These are phyloP conservation scores for Oemleria cerasiformis DNA, from an alignment of 306 rosid species.

Conservation along the genomic window DNA sequence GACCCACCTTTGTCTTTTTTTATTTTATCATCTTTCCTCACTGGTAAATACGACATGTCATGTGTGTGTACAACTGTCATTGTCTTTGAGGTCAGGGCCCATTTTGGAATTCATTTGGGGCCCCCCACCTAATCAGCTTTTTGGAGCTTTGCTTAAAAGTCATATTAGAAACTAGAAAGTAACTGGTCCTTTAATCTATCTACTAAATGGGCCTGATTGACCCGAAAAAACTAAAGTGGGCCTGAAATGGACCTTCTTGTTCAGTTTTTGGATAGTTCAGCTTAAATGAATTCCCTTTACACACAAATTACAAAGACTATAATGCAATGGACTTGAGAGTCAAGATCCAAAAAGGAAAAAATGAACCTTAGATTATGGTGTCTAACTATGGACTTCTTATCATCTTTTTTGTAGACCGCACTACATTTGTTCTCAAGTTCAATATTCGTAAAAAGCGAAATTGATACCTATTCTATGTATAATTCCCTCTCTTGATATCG, in stretches of 20 bases:
- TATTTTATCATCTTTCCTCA: not conserved
- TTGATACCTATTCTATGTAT: too few relatives aligned
- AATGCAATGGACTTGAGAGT: not conserved
- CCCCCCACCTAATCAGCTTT: not conserved
- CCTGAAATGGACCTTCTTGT: too few relatives aligned
- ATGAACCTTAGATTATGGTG: not conserved
- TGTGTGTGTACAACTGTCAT: not conserved
- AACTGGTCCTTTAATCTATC: not conserved
- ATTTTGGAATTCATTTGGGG: not conserved
- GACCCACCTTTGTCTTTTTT: not conserved
- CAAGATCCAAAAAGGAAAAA: not conserved
- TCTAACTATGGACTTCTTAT: too few relatives aligned
- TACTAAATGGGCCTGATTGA: not conserved
- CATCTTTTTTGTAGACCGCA: too few relatives aligned
- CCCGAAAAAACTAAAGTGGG: too few relatives aligned
- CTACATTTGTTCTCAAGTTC: too few relatives aligned
- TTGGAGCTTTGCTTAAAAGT: not conserved
- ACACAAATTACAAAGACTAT: too few relatives aligned
- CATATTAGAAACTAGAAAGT: not conserved
- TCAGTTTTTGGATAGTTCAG: not conserved
- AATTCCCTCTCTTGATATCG: too few relatives aligned
- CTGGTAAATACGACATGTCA: not conserved
- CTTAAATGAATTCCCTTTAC: not conserved
- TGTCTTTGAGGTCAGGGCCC: not conserved
- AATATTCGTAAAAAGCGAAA: too few relatives aligned